Evolutionary conservation across 2,329 filamentous ascomycete genomes (phyloP).

Genomic region (Huntiella bhutanensis): DNA sequence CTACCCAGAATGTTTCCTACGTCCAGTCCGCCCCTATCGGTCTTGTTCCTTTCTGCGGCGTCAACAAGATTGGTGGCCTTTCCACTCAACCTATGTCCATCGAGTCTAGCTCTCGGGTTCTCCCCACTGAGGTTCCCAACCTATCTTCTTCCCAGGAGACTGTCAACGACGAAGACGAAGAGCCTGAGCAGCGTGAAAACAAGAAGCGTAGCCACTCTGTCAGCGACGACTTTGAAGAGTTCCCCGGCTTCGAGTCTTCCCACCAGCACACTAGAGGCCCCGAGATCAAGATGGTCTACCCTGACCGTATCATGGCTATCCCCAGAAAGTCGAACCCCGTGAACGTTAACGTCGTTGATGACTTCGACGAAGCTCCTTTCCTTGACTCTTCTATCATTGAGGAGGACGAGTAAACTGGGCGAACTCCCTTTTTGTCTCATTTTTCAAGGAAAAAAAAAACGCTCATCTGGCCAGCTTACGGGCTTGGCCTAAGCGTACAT

Average conservation of each 20-base stretch:
- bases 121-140: slow-evolving; percentile 21
- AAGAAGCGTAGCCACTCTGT: slow-evolving; percentile 29
- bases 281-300: slow-evolving; percentile 20
- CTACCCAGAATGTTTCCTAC: slow-evolving; percentile 2
- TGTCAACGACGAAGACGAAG: slow-evolving; percentile 18
- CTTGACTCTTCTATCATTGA: slow-evolving; percentile 21
- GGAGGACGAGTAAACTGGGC: slow-evolving; percentile 53
- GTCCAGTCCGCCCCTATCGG: slow-evolving; percentile 29
- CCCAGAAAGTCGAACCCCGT: slow-evolving; percentile 17
- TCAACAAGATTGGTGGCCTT: slow-evolving; percentile 55
- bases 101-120: slow-evolving; percentile 13
- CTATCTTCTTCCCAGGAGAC: slow-evolving; percentile 38
- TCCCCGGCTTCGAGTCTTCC: neutral
- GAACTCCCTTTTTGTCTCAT: slow-evolving; percentile 44
- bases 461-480: too few species aligned
- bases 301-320: slow-evolving; percentile 28
- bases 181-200: slow-evolving; percentile 13
- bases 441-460: neutral
- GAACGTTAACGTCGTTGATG: slow-evolving; percentile 18
- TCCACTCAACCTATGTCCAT: slow-evolving; percentile 34
- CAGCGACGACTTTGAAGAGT: slow-evolving; percentile 20
- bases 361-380: slow-evolving; percentile 55
- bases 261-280: slow-evolving; percentile 19
- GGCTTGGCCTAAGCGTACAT: too few species aligned
- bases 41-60: slow-evolving; percentile 61